Percentiles rank a stretch among this genome's conserved stretches.
Conservation (phyloP, 2,329 filamentous ascomycete species). For the Fusarium duplospermum region DNA sequence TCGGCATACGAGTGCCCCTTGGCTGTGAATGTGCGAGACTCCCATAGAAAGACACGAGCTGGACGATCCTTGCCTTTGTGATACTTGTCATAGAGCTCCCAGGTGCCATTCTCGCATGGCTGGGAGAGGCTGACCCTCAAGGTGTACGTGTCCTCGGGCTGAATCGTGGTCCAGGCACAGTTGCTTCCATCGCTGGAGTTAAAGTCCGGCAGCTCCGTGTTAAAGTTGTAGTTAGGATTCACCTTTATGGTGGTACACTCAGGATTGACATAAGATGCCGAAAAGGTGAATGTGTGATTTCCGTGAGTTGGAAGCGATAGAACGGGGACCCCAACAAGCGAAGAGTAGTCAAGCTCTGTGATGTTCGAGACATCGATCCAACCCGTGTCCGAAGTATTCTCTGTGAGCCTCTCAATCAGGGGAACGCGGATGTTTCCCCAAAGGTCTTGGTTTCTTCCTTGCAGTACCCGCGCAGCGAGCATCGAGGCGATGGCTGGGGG, state of each 20-base stretch:
- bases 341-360: neutral
- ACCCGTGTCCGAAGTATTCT: neutral
- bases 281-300: neutral
- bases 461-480: neutral
- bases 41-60: neutral
- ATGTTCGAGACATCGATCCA: neutral
- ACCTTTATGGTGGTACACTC: neutral
- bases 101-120: accelerated
- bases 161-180: accelerated
- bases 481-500: neutral
- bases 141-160: neutral
- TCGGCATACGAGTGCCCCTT: neutral
- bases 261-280: neutral
- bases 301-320: neutral
- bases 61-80: neutral
- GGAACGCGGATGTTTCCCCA: neutral
- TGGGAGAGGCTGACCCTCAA: neutral
- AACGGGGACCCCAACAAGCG: neutral
- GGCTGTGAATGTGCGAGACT: neutral
- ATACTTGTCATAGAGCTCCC: neutral
- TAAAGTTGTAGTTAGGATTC: neutral
- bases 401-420: neutral
- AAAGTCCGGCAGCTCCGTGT: neutral
- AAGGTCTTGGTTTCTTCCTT: neutral
- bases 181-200: neutral